Base-by-base conservation (phyloP, 371 early-diverging fungal species). In the Batrachochytrium dendrobatidis region DNA sequence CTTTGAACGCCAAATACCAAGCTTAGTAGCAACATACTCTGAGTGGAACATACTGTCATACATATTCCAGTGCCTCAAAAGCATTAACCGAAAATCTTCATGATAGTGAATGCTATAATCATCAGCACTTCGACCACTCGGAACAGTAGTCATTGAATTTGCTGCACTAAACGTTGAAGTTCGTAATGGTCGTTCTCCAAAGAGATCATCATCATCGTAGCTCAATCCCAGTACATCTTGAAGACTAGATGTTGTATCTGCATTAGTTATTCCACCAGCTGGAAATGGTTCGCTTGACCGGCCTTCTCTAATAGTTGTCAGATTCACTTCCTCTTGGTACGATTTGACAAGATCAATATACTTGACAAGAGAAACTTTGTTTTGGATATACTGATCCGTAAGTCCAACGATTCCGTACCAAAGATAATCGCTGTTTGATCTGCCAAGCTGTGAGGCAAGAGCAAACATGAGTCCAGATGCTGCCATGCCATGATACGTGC, bases 31-130 rank as follows among this genome's bases (percentile, higher is more conserved):
- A 8, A 94, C 88, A 61, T 90, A 94, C 7, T 83, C 77, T 25
- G 91, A 89, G 69, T 88, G 87, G 52, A 82, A 85, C 90, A 95
- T 85, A 55, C 86, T 82, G 30, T 88, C 90, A 61, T 86, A 85
- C 22, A 95, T 68, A 28, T 85, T 88, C 95, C 95, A 95, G 67
- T 95, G 95, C 45, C 93, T 77, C 53, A 89, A 81, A 67, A 95
- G 71, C 81, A 88, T 82, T 48, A 95, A 83, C 43, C 86, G 69
- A 54, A 90, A 88, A 68, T 92, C 94, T 20, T 86, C 83, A 2
- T 58, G 65, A 51, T 63, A 65, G n/a, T 56, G 56, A 22, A 75
- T 72, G 17, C 20, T 51, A 26, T 55, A 31, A 56, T 70, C 68
- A 55, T 71, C 69, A 17, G 70, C 63, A 3, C 58, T 50, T 48